Base-by-base conservation (phyloP, 2,329 filamentous ascomycete species). In the Beauveria sp. region DNA sequence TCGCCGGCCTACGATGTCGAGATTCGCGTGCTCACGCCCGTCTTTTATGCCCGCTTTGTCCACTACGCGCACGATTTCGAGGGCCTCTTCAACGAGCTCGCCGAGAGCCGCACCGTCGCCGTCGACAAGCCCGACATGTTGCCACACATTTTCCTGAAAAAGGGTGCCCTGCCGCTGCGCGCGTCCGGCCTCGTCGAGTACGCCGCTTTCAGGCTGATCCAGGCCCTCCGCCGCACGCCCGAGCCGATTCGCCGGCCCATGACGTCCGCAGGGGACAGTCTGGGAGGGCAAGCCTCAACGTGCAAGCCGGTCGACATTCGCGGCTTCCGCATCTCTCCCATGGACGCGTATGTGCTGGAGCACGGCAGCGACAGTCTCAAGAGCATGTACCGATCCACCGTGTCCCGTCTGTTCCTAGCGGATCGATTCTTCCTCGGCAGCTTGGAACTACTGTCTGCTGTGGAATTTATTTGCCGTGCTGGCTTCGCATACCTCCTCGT, bases 1-100 rank as follows among this genome's bases (percentile, higher is more conserved):
- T 16, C 34, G 46, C 40, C 46, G 16, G 40, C 18, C 34, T 46
- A 34, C 41, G 41, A 43, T 2, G 24, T 88, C 6, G 80, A 82
- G 48, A 73, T 90, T 53, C 80, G 79, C 58, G 75, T 90, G 5
- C 70, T 88, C 22, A 87, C 84, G 0, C 87, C 88, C 1, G 76
- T 75, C 0, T 91, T 91, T 68, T 91, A 91, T 73, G 79, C 82
- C 14, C 80, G 86, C 30, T 85, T 90, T 53, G 77, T 85, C 0
- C 79, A 82, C 64, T 89, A 90, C 67, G 76, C 81, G 0, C 79
- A 87, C 67, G 82, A 84, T 24, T 77, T 83, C 20, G 83, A 87
- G 65, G 85, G 84, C 1, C 74, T 89, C 34, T 82, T 85, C 60
- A 78, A 79, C 62, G 85, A 89, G 68, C 69, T 83, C 67, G 70